Evolutionary conservation across 2,329 filamentous ascomycete genomes (phyloP).

Genomic region (Sporothrix humicola): DNA sequence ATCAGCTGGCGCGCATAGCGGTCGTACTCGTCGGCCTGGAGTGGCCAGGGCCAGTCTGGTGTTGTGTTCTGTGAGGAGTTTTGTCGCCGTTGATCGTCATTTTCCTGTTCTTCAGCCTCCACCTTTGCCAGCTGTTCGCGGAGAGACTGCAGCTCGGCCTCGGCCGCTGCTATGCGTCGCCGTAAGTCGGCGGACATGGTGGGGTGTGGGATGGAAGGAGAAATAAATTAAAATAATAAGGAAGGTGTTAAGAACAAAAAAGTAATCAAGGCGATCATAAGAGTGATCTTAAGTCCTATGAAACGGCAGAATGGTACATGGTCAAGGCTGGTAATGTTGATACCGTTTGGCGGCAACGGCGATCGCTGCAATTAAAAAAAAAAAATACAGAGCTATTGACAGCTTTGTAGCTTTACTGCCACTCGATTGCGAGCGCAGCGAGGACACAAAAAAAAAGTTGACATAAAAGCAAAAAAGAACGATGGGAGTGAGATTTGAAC

Average conservation of each 20-base stretch:
- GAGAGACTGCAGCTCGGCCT: constrained; percentile 55
- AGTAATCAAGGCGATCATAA: constrained; percentile 1
- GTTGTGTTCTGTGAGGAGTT: not conserved
- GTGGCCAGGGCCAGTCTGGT: constrained; percentile 65
- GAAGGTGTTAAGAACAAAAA: not conserved
- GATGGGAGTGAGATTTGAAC: constrained; percentile 39
- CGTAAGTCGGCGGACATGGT: constrained; percentile 47
- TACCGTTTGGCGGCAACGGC: not conserved
- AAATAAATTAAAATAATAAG: constrained; percentile 1
- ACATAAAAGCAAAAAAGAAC: constrained; percentile 28
- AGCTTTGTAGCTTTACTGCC: no score
- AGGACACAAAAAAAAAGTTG: constrained; percentile 5
- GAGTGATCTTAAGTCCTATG: not conserved
- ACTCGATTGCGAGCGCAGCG: not conserved
- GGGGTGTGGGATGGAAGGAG: not conserved
- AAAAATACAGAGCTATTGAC: constrained; percentile 1
- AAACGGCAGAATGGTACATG: not conserved
- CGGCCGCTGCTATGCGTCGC: constrained; percentile 54
- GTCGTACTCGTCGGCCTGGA: constrained; percentile 75
- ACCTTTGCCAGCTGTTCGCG: constrained; percentile 52
- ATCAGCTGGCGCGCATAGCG: constrained; percentile 93
- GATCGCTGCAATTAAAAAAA: not conserved
- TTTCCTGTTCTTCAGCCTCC: constrained; percentile 43
- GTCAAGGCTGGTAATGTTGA: not conserved
- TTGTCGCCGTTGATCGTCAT: no score